Evolutionary conservation across 1,139 yeast genomes (phyloP), one percentile per base, ranked within the genome.

Genomic region (Diutina sp.): DNA sequence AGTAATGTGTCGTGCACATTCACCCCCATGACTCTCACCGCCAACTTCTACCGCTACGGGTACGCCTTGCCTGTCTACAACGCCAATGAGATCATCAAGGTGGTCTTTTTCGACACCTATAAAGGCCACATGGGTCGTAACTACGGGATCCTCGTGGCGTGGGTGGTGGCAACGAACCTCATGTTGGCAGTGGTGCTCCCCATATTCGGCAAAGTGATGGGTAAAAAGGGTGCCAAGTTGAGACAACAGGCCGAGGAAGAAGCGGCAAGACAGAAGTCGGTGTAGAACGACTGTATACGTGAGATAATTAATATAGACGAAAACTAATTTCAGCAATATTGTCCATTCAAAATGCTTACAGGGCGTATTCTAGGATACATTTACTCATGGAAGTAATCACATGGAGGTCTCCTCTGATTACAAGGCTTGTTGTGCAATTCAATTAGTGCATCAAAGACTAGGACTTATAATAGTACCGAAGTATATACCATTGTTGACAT

Each of bases 1-100:
- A 56, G 75, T 53, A 85, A 84, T 62, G 76, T 85, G 47, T 71
- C 89, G 0, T 80, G 86, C 9, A 77, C 87, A 0, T 83, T 84
- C 65, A 75, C 79, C 46, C 84, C 90, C 2, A 65, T 84, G 62
- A 82, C 73, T 2, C 67, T 85, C 55, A 67, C 72, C 45, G 81
- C 82, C 3, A 63, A 66, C 28, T 82, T 85, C 60, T 86, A 77
- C 67, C 69, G 82, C 55, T 83, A 79, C 66, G 90, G 90, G 7
- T 83, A 83, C 64, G 84, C 80, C 35, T 69, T 83, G 70, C 91
- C 91, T 0, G 75, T 85, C 62, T 80, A 78, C 64, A 83, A 84
- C 61, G 78, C 83, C 0, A 77, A 75, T 55, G 84, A 80, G 58
- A 73, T 82, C 28, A 73, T 74, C 61, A 78, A 79, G 64, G 85